Evolutionary conservation across 2,329 filamentous ascomycete genomes (phyloP).

Genomic region (Stemphylium vesicarium): DNA sequence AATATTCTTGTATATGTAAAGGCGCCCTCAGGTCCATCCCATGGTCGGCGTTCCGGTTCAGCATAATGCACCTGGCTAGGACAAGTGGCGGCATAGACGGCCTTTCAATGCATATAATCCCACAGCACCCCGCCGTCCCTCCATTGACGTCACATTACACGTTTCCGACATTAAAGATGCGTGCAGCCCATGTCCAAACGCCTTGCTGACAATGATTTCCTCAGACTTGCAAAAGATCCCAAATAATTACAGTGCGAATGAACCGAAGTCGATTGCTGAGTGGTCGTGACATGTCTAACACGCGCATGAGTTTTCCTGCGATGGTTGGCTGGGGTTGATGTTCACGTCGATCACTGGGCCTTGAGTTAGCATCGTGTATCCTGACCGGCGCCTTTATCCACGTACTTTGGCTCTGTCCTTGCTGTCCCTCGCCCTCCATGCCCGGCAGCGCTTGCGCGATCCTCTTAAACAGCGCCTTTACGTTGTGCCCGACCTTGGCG

Average conservation of each 20-base stretch:
- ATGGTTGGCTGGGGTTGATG: slow-evolving; percentile 71
- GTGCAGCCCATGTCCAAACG: slow-evolving; percentile 42
- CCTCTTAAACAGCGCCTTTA: slow-evolving; percentile 95
- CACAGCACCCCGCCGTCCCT: slow-evolving; percentile 15
- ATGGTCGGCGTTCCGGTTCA: slow-evolving; percentile 37
- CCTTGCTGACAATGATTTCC: slow-evolving; percentile 48
- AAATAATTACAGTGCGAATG: slow-evolving; percentile 45
- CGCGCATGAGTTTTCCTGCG: slow-evolving; percentile 61
- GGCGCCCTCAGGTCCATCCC: slow-evolving; percentile 29
- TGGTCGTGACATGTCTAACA: slow-evolving; percentile 33
- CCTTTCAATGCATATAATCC: slow-evolving; percentile 27
- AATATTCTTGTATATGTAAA: slow-evolving; percentile 48
- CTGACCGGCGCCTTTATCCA: slow-evolving; percentile 28
- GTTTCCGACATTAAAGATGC: slow-evolving; percentile 18
- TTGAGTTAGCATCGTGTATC: slow-evolving; percentile 14
- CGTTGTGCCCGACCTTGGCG: slow-evolving; percentile 96
- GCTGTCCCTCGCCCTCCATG: slow-evolving; percentile 90
- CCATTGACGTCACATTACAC: slow-evolving; percentile 40
- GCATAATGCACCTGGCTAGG: slow-evolving; percentile 23
- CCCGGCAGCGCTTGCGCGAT: slow-evolving; percentile 97
- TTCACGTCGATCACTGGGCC: slow-evolving; percentile 87
- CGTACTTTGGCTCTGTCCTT: slow-evolving; percentile 81
- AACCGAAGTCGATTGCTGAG: slow-evolving; percentile 18
- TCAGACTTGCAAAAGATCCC: slow-evolving; percentile 32
- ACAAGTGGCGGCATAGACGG: slow-evolving; percentile 28